Conservation (phyloP, 2,329 filamentous ascomycete genomes). For the Aureobasidium sp. region DNA sequence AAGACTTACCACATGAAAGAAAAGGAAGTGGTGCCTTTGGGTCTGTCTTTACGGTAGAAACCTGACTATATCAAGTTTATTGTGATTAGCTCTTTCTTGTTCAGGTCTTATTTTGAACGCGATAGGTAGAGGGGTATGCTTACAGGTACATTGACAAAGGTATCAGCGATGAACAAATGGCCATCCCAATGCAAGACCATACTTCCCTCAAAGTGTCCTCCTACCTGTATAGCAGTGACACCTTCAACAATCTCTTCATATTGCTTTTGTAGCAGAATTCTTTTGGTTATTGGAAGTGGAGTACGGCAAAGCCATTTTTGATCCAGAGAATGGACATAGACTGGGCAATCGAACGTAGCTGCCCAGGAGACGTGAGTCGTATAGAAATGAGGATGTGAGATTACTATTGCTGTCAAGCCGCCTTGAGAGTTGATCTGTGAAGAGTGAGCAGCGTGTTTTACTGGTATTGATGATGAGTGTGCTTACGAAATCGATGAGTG, state of each 20-base stretch:
- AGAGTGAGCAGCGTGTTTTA: neutral
- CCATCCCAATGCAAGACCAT: constrained; percentile 56
- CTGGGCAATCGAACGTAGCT: constrained; percentile 57
- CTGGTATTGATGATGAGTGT: too few relatives aligned
- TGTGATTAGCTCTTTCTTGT: neutral
- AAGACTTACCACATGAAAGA: constrained; percentile 54
- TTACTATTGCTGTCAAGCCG: constrained; percentile 60
- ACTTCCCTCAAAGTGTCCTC: constrained; percentile 74
- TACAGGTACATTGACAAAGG: constrained; percentile 62
- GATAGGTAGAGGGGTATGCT: constrained; percentile 17
- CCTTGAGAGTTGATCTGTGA: constrained; percentile 50
- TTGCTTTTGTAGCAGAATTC: constrained; percentile 38
- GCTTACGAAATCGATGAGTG: constrained; percentile 47
- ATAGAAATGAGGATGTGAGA: constrained; percentile 70
- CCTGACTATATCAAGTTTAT: constrained; percentile 19
- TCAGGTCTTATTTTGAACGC: neutral
- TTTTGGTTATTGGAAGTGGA: constrained; percentile 33
- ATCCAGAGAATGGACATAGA: constrained; percentile 63
- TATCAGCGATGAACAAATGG: constrained; percentile 68
- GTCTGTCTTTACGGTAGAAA: constrained; percentile 34
- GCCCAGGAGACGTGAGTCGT: constrained; percentile 71
- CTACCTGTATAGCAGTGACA: constrained; percentile 59
- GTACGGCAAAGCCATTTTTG: constrained; percentile 52
- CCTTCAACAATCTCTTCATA: constrained; percentile 37
- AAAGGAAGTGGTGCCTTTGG: constrained; percentile 45